Percentiles rank a stretch among this genome's conserved stretches.
Conservation (phyloP, 257 asterid genomes). For the Scutellaria baicalensis region DNA sequence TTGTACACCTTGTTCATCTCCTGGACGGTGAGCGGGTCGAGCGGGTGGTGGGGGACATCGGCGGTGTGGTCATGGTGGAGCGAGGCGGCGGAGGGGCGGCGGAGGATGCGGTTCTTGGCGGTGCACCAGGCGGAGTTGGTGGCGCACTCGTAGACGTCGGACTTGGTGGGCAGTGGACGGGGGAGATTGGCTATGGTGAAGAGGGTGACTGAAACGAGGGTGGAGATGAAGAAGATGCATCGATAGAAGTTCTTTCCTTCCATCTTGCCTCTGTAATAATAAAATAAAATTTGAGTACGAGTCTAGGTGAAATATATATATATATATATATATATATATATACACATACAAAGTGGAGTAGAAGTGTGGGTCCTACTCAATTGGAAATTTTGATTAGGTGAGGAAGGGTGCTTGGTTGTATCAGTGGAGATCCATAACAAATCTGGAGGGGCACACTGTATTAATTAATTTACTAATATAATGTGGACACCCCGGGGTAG, state of each 20-base stretch:
- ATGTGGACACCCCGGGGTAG: too few relatives aligned
- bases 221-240: slow-evolving; percentile 25
- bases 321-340: too few relatives aligned
- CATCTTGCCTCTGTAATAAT: slow-evolving; percentile 11
- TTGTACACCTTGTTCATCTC: slow-evolving; percentile 43
- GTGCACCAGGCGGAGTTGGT: slow-evolving; percentile 43
- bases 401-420: too few relatives aligned
- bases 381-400: too few relatives aligned
- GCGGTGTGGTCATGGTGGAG: slow-evolving; percentile 21
- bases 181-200: slow-evolving; percentile 25
- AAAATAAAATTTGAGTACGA: too few relatives aligned
- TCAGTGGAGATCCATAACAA: too few relatives aligned
- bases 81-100: slow-evolving; percentile 16
- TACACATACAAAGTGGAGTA: too few relatives aligned
- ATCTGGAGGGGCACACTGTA: too few relatives aligned
- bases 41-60: slow-evolving; percentile 50
- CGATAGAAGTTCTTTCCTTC: slow-evolving; percentile 27
- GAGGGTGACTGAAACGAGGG: slow-evolving; percentile 11
- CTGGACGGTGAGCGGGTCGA: slow-evolving; percentile 58
- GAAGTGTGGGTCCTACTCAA: too few relatives aligned
- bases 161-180: neutral
- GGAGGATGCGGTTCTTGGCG: slow-evolving; percentile 46
- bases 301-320: neutral
- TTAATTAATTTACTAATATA: too few relatives aligned
- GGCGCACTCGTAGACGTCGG: slow-evolving; percentile 22